These are phyloP conservation scores for Leishmania braziliensis DNA, from an alignment of 208 protist species.

Conservation along the genomic window DNA sequence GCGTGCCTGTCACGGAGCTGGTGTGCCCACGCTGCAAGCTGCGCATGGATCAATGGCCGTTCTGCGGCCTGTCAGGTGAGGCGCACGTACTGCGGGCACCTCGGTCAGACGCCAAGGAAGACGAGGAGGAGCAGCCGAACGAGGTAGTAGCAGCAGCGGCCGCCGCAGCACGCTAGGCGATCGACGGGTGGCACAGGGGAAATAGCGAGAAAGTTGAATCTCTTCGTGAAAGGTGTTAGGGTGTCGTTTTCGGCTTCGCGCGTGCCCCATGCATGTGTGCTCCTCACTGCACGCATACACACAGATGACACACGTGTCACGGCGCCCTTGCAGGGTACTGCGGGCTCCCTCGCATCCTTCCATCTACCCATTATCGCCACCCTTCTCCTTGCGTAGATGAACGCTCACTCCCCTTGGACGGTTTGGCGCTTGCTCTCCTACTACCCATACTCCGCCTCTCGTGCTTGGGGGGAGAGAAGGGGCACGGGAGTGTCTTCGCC, in stretches of 20 bases:
- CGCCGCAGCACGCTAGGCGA: neutral
- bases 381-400: neutral
- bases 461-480: neutral
- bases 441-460: neutral
- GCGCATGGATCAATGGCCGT: slow-evolving; percentile 57
- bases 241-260: neutral
- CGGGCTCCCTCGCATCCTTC: neutral
- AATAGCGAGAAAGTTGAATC: neutral
- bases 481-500: neutral
- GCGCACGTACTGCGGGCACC: slow-evolving; percentile 33
- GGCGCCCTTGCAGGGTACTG: neutral
- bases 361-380: neutral
- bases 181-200: neutral
- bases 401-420: neutral
- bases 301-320: neutral
- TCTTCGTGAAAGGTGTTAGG: neutral
- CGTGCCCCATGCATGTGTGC: neutral
- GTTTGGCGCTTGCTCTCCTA: neutral
- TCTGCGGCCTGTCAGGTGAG: slow-evolving; percentile 61
- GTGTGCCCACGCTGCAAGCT: slow-evolving; percentile 52
- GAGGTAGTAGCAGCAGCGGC: neutral
- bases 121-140: neutral
- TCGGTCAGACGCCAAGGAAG: neutral
- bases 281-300: neutral
- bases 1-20: slow-evolving; percentile 10